Base-by-base conservation (phyloP, 2,329 filamentous ascomycete genomes). In the Claviceps fusiformis region DNA sequence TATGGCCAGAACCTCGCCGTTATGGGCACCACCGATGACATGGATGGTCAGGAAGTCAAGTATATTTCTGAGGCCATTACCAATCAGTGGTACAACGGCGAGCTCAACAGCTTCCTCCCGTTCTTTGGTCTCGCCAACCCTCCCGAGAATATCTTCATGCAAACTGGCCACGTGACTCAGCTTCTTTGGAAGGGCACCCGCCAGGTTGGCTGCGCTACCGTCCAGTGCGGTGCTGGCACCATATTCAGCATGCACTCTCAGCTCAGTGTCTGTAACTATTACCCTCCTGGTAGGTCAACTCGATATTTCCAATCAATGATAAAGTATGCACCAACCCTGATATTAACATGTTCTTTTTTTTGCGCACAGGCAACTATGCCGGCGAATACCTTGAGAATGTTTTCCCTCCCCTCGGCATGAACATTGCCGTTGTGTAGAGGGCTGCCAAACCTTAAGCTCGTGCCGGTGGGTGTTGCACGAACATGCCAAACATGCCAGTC, bases 1-100 rank as follows among this genome's bases (percentile, higher is more conserved):
- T 95, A 93, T 66, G 93, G 93, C 59, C 93, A 98, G 75, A 98
- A 97, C 79, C 85, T 97, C 57, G 92, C 88, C 65, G 83, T 85
- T 61, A 77, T 69, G 66, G 77, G 71, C 50, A 70, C 69, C 51
- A 68, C 70, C 33, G 70, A 63, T 43, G 62, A 73, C 50, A 68
- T 73, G 29, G 60, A 63, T 48, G 59, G 56, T 51, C 60, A 69
- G 58, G 59, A 65, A 58, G 76, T 84, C 61, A 71, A 69, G 57
- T 78, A 83, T 50, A 75, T 88, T 59, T 81, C 82, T 54, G 75
- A 79, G 59, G 82, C 86, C 61, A 83, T 92, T 66, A 88, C 83
- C 64, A 80, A 92, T 67, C 76, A 85, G 72, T 96, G 93, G 89
- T 96, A 96, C 80, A 89, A 93, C 68, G 80, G 80, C 63, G 89